Evolutionary conservation across 352 stramenopile species (phyloP).

Genomic region (Pythium folliculosum): DNA sequence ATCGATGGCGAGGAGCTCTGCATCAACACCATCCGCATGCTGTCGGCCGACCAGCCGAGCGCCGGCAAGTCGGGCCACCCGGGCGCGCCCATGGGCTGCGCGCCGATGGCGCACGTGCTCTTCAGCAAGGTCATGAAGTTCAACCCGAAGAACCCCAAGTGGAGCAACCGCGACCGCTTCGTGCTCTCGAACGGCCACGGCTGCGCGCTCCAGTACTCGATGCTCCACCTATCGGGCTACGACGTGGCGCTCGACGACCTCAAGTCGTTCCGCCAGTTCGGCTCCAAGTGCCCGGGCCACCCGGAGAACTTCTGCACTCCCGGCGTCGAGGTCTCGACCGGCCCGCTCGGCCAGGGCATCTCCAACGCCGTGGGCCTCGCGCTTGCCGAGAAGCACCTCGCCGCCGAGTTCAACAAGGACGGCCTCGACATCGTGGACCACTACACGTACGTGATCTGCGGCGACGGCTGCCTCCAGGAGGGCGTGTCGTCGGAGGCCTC

Average conservation of each 20-base stretch:
- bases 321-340: slow-evolving; percentile 97
- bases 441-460: slow-evolving; percentile 99
- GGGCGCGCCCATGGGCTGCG: slow-evolving; percentile 98
- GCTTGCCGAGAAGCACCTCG: slow-evolving; percentile 97
- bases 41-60: slow-evolving; percentile 97
- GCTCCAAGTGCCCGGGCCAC: slow-evolving; percentile 96
- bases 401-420: slow-evolving; percentile 97
- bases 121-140: slow-evolving; percentile 93
- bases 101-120: slow-evolving; percentile 97
- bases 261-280: slow-evolving; percentile 96
- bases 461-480: slow-evolving; percentile 99
- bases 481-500: slow-evolving; percentile 95
- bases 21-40: slow-evolving; percentile 98
- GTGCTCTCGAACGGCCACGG: slow-evolving; percentile 99
- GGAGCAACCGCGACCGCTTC: slow-evolving; percentile 98
- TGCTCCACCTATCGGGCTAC: slow-evolving; percentile 98
- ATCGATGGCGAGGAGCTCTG: slow-evolving; percentile 84
- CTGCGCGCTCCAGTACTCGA: slow-evolving; percentile 98
- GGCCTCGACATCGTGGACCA: slow-evolving; percentile 95
- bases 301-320: slow-evolving; percentile 96
- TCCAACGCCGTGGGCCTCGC: slow-evolving; percentile 98
- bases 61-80: slow-evolving; percentile 98
- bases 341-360: slow-evolving; percentile 97
- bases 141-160: slow-evolving; percentile 86
- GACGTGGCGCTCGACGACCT: slow-evolving; percentile 96